A percentile compares a stretch with the other conserved stretches of the same genome.
phyloP scores from a whole-genome alignment of 257 asterid species.

The Solanum pimpinellifolium region DNA sequence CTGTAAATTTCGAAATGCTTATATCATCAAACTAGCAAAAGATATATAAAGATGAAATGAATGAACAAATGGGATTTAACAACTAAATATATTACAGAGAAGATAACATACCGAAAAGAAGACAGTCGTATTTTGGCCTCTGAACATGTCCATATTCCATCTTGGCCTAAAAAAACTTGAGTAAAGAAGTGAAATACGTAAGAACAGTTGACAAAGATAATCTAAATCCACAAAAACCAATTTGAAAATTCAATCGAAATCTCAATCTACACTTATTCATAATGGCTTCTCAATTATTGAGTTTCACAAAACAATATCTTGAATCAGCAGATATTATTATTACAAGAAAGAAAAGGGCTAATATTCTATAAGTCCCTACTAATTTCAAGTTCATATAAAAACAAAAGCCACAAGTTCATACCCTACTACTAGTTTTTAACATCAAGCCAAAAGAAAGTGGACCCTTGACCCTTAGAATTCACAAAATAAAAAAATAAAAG shows the following conservation, averaged over 20 bases:
- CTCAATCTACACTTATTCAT: conserved; percentile 16
- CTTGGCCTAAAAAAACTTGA: conserved; percentile 26
- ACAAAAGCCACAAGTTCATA: neutral
- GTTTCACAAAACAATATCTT: neutral
- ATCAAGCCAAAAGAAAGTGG: neutral
- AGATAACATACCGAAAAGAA: conserved; percentile 65
- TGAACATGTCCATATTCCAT: conserved; percentile 78
- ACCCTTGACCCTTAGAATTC: neutral
- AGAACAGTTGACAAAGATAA: conserved; percentile 21
- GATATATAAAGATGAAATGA: neutral
- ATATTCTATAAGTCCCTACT: neutral
- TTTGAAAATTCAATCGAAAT: conserved; percentile 6
- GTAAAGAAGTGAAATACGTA: conserved; percentile 18
- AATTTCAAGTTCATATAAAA: neutral
- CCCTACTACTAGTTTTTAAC: neutral
- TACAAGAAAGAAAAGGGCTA: neutral
- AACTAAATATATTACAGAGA: neutral
- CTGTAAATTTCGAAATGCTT: conserved; percentile 17
- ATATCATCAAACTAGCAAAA: neutral
- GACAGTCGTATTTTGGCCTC: conserved; percentile 77
- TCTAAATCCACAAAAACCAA: conserved; percentile 4
- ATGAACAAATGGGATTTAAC: neutral
- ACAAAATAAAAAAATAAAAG: neutral
- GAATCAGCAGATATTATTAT: neutral
- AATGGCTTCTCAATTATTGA: neutral